Evolutionary conservation across 352 stramenopile species (phyloP).

Genomic region (Phytophthora crassamura): DNA sequence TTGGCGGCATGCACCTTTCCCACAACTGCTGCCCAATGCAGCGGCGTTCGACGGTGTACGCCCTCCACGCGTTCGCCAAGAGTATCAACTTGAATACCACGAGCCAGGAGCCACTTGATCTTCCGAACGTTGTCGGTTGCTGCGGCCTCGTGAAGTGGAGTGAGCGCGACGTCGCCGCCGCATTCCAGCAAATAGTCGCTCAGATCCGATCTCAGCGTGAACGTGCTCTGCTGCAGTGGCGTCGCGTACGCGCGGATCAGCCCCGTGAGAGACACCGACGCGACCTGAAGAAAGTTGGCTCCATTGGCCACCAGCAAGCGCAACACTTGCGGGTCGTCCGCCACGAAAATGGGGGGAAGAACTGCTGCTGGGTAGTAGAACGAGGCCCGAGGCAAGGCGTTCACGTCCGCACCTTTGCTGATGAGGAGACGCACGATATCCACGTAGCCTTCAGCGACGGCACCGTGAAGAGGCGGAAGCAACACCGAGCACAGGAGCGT

Average conservation of each 20-base stretch:
- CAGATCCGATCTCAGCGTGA: slow-evolving; percentile 67
- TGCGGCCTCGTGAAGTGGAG: slow-evolving; percentile 76
- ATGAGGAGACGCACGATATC: slow-evolving; percentile 68
- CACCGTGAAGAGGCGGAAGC: slow-evolving; percentile 73
- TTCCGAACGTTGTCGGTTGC: slow-evolving; percentile 50
- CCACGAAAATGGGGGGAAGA: slow-evolving; percentile 77
- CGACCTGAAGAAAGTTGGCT: slow-evolving; percentile 77
- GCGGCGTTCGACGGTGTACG: slow-evolving; percentile 66
- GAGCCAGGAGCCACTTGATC: slow-evolving; percentile 56
- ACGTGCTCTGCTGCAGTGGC: slow-evolving; percentile 66
- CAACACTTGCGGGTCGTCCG: slow-evolving; percentile 76
- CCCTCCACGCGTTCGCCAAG: slow-evolving; percentile 68
- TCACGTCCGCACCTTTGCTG: slow-evolving; percentile 64
- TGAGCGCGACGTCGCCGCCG: slow-evolving; percentile 78
- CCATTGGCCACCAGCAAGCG: slow-evolving; percentile 63
- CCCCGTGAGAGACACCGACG: slow-evolving; percentile 47
- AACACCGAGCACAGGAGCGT: slow-evolving; percentile 66
- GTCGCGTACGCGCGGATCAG: slow-evolving; percentile 54
- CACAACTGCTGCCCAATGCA: slow-evolving; percentile 79
- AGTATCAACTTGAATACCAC: slow-evolving; percentile 50
- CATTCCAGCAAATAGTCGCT: slow-evolving; percentile 71
- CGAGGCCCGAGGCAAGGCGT: slow-evolving; percentile 61
- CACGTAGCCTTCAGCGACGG: slow-evolving; percentile 67
- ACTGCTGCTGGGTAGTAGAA: slow-evolving; percentile 70
- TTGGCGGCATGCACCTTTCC: slow-evolving; percentile 46